A percentile compares a stretch with the other conserved stretches of the same genome.
phyloP scores from a whole-genome alignment of 768 basidiomycete genomes.

The Auriscalpium microsporum region DNA sequence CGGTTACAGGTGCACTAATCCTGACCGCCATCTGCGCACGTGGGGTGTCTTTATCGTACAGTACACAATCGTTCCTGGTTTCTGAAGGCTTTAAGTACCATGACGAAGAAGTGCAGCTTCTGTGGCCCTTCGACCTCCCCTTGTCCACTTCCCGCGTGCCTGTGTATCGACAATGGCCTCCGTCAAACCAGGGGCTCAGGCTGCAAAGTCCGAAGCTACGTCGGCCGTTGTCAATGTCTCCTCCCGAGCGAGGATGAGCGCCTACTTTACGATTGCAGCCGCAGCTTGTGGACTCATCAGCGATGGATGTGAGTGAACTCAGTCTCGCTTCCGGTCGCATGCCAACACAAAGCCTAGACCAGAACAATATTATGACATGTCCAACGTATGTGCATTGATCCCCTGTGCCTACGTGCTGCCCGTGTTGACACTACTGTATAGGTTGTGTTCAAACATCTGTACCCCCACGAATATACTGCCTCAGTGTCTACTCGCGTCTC shows the following conservation, averaged over 20 bases:
- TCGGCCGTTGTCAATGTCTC: too few relatives aligned
- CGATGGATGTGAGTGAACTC: conserved; percentile 41
- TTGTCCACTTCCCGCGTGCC: too few relatives aligned
- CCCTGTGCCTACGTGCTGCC: not conserved
- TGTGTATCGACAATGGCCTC: too few relatives aligned
- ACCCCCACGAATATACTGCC: conserved; percentile 54
- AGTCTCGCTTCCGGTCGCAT: not conserved
- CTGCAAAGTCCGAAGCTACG: too few relatives aligned
- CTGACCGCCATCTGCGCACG: too few relatives aligned
- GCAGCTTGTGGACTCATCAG: conserved; percentile 59
- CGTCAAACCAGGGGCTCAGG: too few relatives aligned
- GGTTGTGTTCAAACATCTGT: conserved; percentile 59
- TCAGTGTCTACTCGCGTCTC: conserved; percentile 58
- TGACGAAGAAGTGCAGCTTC: too few relatives aligned
- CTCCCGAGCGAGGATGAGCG: conserved; percentile 37
- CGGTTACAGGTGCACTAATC: too few relatives aligned
- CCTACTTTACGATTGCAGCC: conserved; percentile 55
- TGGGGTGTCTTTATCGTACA: too few relatives aligned
- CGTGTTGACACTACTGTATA: conserved; percentile 19
- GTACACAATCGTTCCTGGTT: too few relatives aligned
- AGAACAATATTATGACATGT: conserved; percentile 69
- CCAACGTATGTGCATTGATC: conserved; percentile 35
- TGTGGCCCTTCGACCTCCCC: too few relatives aligned
- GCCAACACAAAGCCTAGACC: conserved; percentile 31
- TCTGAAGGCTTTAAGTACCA: too few relatives aligned